Evolutionary conservation across 345 rosid species (phyloP).

Genomic region (Sapria himalayana): DNA sequence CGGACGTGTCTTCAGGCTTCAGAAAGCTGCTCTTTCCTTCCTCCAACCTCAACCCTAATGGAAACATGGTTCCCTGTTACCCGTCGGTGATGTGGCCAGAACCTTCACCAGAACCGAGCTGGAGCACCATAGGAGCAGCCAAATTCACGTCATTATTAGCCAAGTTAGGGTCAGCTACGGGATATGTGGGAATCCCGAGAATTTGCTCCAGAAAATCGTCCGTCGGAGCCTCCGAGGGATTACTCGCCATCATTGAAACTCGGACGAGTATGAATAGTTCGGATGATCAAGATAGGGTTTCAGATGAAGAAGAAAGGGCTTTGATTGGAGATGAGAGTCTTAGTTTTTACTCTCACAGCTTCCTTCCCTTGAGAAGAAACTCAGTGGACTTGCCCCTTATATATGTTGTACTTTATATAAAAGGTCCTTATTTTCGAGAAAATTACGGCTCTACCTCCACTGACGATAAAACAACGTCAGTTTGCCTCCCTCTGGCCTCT

Average conservation of each 20-base stretch:
- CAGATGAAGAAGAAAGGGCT: too few species aligned
- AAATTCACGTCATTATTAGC: slow-evolving; percentile 25
- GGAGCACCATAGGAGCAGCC: slow-evolving; percentile 63
- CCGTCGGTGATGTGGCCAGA: slow-evolving; percentile 33
- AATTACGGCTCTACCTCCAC: too few species aligned
- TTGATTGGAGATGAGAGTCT: too few species aligned
- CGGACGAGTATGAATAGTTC: too few species aligned
- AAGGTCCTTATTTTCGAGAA: too few species aligned
- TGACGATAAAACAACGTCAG: too few species aligned
- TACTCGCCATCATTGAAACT: slow-evolving; percentile 56
- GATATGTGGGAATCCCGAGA: slow-evolving; percentile 52
- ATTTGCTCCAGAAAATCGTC: slow-evolving; percentile 94
- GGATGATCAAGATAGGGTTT: too few species aligned
- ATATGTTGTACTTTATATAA: too few species aligned
- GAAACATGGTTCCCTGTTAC: slow-evolving; percentile 73
- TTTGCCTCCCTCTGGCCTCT: too few species aligned
- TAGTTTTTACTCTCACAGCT: too few species aligned
- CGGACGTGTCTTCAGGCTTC: slow-evolving; percentile 62
- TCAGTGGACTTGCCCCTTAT: too few species aligned
- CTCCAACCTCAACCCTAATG: slow-evolving; percentile 71
- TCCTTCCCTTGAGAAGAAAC: neutral
- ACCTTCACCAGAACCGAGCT: slow-evolving; percentile 62
- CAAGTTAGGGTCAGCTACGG: slow-evolving; percentile 33
- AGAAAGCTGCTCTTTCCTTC: slow-evolving; percentile 70
- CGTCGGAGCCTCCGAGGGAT: slow-evolving; percentile 34